Conservation (phyloP, 805 yeast species). For the Candida succiphila region DNA sequence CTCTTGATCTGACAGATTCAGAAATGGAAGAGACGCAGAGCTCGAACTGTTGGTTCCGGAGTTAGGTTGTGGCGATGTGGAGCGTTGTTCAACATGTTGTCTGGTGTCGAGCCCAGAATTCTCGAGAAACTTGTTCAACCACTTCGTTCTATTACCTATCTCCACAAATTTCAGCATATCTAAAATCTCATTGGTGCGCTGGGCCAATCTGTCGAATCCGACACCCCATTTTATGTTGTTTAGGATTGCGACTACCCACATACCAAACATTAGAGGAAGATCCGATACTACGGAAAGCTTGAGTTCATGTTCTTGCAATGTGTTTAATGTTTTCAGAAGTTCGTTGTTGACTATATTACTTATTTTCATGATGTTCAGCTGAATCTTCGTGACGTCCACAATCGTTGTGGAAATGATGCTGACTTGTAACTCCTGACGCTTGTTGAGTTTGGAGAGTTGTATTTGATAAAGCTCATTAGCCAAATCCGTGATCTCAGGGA, state of each 20-base stretch:
- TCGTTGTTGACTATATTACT: slow-evolving; percentile 21
- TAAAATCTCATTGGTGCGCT: slow-evolving; percentile 44
- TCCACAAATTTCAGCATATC: slow-evolving; percentile 51
- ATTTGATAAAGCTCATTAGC: slow-evolving; percentile 26
- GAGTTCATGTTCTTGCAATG: slow-evolving; percentile 22
- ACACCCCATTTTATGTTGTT: slow-evolving; percentile 48
- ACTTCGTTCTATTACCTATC: slow-evolving; percentile 39
- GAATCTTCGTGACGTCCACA: slow-evolving; percentile 26
- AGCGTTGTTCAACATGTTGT: no score
- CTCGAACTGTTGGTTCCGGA: no score
- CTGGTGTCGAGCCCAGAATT: no score
- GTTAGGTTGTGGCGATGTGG: no score
- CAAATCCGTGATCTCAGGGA: slow-evolving; percentile 22
- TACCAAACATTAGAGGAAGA: slow-evolving; percentile 62
- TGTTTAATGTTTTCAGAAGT: slow-evolving; percentile 19
- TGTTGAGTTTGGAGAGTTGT: slow-evolving; percentile 27
- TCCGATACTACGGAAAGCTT: slow-evolving; percentile 38
- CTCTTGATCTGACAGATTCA: slow-evolving; percentile 14
- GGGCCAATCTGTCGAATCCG: slow-evolving; percentile 25
- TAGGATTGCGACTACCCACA: slow-evolving; percentile 51
- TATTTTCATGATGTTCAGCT: slow-evolving; percentile 25
- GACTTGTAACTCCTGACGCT: slow-evolving; percentile 20
- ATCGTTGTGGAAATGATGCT: slow-evolving; percentile 23
- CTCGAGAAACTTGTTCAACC: slow-evolving; percentile 55
- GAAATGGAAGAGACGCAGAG: no score